Evolutionary conservation across 768 basidiomycete species (phyloP).

Genomic region (Tremella fuciformis): DNA sequence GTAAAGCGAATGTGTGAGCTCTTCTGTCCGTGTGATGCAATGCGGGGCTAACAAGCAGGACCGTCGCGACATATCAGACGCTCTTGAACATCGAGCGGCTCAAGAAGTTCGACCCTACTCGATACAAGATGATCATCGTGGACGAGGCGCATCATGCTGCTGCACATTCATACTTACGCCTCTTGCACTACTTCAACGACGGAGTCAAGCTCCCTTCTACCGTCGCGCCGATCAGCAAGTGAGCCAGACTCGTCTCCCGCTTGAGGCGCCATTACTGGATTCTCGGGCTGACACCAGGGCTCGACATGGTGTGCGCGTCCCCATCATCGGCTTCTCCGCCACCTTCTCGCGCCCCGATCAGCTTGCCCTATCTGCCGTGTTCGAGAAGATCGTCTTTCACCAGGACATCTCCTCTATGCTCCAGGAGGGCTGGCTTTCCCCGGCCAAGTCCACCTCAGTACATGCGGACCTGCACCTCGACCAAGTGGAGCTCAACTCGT

Average conservation of each 20-base stretch:
- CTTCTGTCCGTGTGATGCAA: constrained; percentile 3
- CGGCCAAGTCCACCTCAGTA: constrained; percentile 80
- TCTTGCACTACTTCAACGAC: constrained; percentile 78
- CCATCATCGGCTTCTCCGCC: constrained; percentile 90
- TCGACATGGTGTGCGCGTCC: constrained; percentile 54
- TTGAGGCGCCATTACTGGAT: neutral
- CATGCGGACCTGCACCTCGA: constrained; percentile 69
- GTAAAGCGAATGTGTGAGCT: constrained; percentile 77
- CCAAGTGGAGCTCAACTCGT: constrained; percentile 64
- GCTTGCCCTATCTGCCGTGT: constrained; percentile 79
- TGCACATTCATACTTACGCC: constrained; percentile 65
- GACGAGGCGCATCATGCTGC: constrained; percentile 97
- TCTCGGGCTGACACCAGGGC: no score
- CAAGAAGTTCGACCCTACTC: constrained; percentile 68
- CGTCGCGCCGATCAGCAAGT: constrained; percentile 48
- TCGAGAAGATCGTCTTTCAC: constrained; percentile 88
- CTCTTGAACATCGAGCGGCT: constrained; percentile 64
- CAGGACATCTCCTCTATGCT: constrained; percentile 89
- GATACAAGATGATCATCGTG: constrained; percentile 72
- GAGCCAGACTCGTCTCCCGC: constrained; percentile 1
- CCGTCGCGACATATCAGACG: constrained; percentile 58
- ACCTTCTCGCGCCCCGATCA: constrained; percentile 92
- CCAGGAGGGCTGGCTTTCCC: constrained; percentile 84
- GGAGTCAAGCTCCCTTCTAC: constrained; percentile 52
- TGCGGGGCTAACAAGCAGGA: constrained; percentile 19